Base-by-base conservation (phyloP, 169 alveolate genomes). In the Plasmodium billcollinsi region DNA sequence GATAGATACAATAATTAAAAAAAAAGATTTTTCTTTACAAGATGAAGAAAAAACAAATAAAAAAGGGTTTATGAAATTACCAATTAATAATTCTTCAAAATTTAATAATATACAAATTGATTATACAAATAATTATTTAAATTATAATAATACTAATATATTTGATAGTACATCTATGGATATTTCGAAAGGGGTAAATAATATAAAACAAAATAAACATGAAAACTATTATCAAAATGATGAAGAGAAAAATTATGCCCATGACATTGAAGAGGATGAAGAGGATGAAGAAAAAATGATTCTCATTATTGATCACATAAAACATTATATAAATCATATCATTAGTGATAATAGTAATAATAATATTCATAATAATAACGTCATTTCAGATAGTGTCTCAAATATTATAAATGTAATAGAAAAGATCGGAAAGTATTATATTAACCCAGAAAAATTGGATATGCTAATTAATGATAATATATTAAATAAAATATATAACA, bases 241-340 rank as follows among this genome's bases (percentile, higher is more conserved):
- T 7, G 56, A 76, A 2, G 9, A 5, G 47, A 39, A 39, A 39
- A 39, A 39, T 39, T 39, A 5, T 39, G 2, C 9, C 0, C 47
- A 39, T 5, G 9, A 39, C 11, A 6, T 5, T 39, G 14, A 24
- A 21, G 56, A n/a, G 11, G 83, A 33, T 2, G 90, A 66, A 18
- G 90, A 80, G 4, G 90, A 76, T 2, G 89, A 67, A n/a, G 91
- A 83, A 52, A 71, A 39, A 47, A 72, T 85, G 92, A 66, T 71
- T 3, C 59, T 58, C 71, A 71, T 85, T 6, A 72, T 85, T 59
- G 73, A 85, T 18, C 21, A 59, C 15, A 73, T 85, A 18, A 71
- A 47, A 65, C 61, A 70, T 18, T 65, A 72, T 54, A 63, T 85
- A 15, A 71, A 47, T 29, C 59, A 69, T 29, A 69, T 83, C 11